These are phyloP conservation scores for Sporothrix brunneoviolacea DNA, from an alignment of 2,329 filamentous ascomycete species.

Conservation along the genomic window DNA sequence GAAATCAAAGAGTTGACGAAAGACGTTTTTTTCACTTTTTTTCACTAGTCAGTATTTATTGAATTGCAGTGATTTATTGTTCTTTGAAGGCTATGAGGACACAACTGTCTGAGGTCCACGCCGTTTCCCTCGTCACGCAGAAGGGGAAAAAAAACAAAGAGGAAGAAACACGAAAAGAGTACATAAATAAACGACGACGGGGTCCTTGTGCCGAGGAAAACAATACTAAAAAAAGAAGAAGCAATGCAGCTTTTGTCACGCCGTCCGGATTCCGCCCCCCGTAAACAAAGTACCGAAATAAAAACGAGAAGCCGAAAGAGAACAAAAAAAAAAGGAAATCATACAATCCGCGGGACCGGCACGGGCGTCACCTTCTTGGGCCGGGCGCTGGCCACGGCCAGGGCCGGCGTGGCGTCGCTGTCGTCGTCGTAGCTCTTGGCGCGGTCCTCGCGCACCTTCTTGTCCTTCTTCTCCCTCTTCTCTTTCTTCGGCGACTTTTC, in stretches of 20 bases:
- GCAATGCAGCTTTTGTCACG: background rate
- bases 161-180: background rate
- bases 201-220: too few species aligned
- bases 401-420: background rate
- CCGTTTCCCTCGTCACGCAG: too few species aligned
- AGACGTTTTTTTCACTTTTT: too few species aligned
- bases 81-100: too few species aligned
- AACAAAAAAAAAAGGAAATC: background rate
- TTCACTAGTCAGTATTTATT: too few species aligned
- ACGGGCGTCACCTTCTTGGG: conserved; percentile 18
- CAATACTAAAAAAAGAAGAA: background rate
- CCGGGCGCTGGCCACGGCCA: background rate
- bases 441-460: conserved; percentile 14
- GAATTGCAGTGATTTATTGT: too few species aligned
- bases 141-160: background rate
- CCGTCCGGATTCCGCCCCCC: background rate
- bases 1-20: too few species aligned
- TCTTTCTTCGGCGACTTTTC: conserved; percentile 5
- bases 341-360: conserved; percentile 12
- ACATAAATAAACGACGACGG: background rate
- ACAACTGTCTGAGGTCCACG: too few species aligned
- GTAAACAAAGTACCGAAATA: background rate
- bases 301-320: background rate
- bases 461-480: conserved; percentile 15
- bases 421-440: conserved; percentile 7